Evolutionary conservation across 2,329 filamentous ascomycete genomes (phyloP).

Genomic region (Aspergillus puulaauensis): DNA sequence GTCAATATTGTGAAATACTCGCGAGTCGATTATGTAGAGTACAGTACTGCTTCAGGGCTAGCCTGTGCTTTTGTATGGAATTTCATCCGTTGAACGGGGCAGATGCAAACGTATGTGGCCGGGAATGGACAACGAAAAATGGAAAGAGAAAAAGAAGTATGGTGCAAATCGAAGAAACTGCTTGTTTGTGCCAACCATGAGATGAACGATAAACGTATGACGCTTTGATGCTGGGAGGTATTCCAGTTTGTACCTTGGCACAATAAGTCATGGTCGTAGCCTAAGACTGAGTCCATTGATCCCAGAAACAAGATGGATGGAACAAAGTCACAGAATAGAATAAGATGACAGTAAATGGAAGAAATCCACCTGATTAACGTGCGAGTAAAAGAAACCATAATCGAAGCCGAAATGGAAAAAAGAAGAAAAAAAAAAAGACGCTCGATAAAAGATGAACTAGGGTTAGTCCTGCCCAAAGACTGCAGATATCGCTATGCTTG

Average conservation of each 20-base stretch:
- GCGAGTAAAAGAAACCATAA: background rate
- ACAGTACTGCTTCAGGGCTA: background rate
- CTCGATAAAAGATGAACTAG: background rate
- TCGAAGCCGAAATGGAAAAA: background rate
- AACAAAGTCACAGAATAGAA: background rate
- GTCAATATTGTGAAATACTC: background rate
- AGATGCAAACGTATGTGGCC: background rate
- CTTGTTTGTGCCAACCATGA: background rate
- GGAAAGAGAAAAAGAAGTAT: background rate
- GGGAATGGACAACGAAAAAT: background rate
- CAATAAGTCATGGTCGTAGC: background rate
- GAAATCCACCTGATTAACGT: background rate
- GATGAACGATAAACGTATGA: background rate
- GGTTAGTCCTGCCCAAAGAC: background rate
- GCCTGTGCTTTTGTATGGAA: background rate
- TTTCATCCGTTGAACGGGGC: too few species aligned
- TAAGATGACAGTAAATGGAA: background rate
- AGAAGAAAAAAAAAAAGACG: background rate
- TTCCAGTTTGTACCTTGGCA: background rate
- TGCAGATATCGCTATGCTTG: slow-evolving; percentile 6
- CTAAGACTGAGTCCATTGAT: background rate
- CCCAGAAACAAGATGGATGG: background rate
- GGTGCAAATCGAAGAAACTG: background rate
- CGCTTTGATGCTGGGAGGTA: background rate
- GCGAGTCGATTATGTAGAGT: background rate